phyloP scores from a whole-genome alignment of 2,329 filamentous ascomycete species.

The Cladosporium sp. region DNA sequence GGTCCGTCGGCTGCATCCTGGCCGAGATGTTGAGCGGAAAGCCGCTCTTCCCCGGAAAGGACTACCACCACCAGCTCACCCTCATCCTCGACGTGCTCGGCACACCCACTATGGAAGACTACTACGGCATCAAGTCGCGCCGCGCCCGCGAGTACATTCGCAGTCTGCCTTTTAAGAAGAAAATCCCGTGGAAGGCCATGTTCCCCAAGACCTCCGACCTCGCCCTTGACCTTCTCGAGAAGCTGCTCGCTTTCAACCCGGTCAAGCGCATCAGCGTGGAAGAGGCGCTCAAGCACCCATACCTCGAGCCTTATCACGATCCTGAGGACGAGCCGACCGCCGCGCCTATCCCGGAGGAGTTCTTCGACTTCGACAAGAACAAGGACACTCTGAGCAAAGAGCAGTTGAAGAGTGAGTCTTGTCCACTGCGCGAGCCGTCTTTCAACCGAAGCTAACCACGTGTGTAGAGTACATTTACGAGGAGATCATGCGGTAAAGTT shows the following conservation, averaged over 20 bases:
- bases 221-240: conserved; percentile 89
- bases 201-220: conserved; percentile 99
- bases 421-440: not conserved
- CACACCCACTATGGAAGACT: conserved; percentile 99
- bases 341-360: conserved; percentile 94
- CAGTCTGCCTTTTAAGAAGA: conserved; percentile 98
- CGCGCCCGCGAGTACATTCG: conserved; percentile 97
- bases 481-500: conserved; percentile 75
- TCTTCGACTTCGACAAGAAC: conserved; percentile 99
- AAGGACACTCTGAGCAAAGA: conserved; percentile 99
- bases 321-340: conserved; percentile 97
- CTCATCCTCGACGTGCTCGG: conserved; percentile 95
- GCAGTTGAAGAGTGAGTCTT: conserved; percentile 75
- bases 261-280: conserved; percentile 98
- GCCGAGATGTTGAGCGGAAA: conserved; percentile 99
- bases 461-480: conserved; percentile 77
- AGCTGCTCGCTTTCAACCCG: conserved; percentile 94
- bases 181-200: conserved; percentile 93
- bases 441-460: not conserved
- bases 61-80: conserved; percentile 98
- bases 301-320: conserved; percentile 97
- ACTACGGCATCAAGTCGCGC: conserved; percentile 99
- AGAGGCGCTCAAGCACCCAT: conserved; percentile 94
- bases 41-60: conserved; percentile 95
- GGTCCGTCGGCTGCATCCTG: conserved; percentile 97